phyloP scores from a whole-genome alignment of 352 stramenopile genomes.

The Pythium folliculosum region DNA sequence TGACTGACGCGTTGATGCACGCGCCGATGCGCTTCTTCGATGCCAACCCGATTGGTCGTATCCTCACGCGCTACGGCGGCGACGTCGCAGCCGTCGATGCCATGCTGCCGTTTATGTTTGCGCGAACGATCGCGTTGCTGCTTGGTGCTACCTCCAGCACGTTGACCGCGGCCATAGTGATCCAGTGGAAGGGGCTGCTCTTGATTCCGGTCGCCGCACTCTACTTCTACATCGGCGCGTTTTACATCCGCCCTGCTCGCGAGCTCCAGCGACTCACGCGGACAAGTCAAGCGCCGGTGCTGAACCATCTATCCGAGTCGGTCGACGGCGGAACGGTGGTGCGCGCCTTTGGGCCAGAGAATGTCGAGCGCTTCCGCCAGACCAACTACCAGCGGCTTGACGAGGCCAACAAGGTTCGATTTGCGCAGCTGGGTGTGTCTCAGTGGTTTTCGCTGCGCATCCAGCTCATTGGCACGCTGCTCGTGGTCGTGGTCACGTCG shows the following conservation, averaged over 20 bases:
- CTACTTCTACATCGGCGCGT: conserved; percentile 49
- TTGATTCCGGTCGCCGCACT: conserved; percentile 82
- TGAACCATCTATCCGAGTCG: conserved; percentile 38
- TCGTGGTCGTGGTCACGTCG: conserved; percentile 38
- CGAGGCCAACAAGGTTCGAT: conserved; percentile 28
- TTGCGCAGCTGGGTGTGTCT: conserved; percentile 31
- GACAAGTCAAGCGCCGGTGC: conserved; percentile 27
- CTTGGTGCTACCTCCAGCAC: conserved; percentile 29
- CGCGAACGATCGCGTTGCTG: conserved; percentile 39
- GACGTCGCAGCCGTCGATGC: conserved; percentile 93
- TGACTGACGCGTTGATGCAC: conserved; percentile 83
- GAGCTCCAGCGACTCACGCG: conserved; percentile 39
- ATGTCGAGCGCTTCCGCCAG: conserved; percentile 14
- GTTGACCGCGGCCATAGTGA: conserved; percentile 78
- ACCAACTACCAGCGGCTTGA: conserved; percentile 32
- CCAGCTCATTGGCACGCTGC: conserved; percentile 42
- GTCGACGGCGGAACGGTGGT: conserved; percentile 42
- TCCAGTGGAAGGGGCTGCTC: conserved; percentile 74
- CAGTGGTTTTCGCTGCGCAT: conserved; percentile 56
- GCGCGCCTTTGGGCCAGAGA: conserved; percentile 32
- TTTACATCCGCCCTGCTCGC: conserved; percentile 33
- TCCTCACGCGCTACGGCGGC: conserved; percentile 90
- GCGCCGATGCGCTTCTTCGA: conserved; percentile 95
- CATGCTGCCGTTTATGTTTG: conserved; percentile 44
- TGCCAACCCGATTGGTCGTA: conserved; percentile 85